These are phyloP conservation scores for Eucalyptus cloeziana DNA, from an alignment of 345 rosid species.

Conservation along the genomic window DNA sequence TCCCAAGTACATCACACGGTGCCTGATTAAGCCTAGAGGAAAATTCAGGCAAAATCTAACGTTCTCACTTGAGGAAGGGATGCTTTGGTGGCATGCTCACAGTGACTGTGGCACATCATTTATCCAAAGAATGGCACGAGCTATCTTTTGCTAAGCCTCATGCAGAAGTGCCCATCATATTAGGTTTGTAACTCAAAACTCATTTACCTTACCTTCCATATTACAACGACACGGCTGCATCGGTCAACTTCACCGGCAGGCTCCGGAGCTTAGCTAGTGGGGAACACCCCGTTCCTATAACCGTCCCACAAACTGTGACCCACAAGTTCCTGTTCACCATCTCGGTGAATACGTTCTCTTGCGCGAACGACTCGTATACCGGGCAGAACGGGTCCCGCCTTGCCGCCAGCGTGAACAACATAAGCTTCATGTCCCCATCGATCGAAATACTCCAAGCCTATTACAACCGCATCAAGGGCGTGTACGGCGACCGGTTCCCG, in stretches of 20 bases:
- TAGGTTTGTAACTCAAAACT: constrained; percentile 1
- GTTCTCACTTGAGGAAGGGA: constrained; percentile 10
- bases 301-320: constrained; percentile 22
- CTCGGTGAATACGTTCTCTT: constrained; percentile 12
- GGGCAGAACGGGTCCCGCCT: not conserved
- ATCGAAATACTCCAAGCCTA: not conserved
- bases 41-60: constrained; percentile 1
- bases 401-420: not conserved
- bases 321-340: constrained; percentile 13
- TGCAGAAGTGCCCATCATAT: constrained; percentile 7
- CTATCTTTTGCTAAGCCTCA: constrained; percentile 11
- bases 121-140: not conserved
- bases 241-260: not conserved
- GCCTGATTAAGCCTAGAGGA: constrained; percentile 8
- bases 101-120: constrained; percentile 3
- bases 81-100: constrained; percentile 18
- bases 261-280: constrained; percentile 5
- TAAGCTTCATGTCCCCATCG: not conserved
- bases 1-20: constrained; percentile 22
- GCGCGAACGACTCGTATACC: constrained; percentile 1
- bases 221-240: constrained; percentile 15
- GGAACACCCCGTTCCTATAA: constrained; percentile 1
- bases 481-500: not conserved
- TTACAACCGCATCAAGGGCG: not conserved
- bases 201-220: constrained; percentile 27